These are phyloP conservation scores for Aspergillus kassunensis DNA, from an alignment of 495 filamentous ascomycete genomes.

Conservation along the genomic window DNA sequence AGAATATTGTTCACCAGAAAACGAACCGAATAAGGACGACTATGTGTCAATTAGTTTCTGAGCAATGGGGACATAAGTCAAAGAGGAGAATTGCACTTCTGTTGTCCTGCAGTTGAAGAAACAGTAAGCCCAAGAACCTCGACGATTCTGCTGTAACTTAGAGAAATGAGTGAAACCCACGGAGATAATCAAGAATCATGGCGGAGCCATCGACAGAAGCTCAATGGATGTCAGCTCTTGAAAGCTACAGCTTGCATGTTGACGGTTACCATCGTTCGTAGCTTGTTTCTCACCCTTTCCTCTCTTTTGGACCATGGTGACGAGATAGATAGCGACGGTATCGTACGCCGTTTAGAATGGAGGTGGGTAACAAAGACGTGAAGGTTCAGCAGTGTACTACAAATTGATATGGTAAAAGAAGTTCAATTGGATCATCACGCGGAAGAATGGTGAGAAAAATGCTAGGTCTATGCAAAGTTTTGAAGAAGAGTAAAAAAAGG, in stretches of 20 bases:
- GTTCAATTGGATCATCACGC: not conserved
- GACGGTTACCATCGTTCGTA: constrained; percentile 36
- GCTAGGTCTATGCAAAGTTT: not conserved
- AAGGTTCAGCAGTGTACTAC: not conserved
- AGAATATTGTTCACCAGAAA: not conserved
- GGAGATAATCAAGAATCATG: constrained; percentile 55
- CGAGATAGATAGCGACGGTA: not conserved
- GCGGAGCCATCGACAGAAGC: constrained; percentile 22
- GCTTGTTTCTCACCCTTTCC: constrained; percentile 43
- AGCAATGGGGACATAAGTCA: too few species aligned
- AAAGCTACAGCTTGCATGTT: constrained; percentile 8
- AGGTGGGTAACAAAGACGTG: not conserved
- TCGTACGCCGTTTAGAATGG: not conserved
- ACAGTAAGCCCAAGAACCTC: not conserved
- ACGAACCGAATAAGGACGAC: constrained; percentile 59
- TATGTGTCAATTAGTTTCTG: too few species aligned
- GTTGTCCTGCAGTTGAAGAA: constrained; percentile 38
- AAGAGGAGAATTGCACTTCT: constrained; percentile 49
- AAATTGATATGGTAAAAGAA: not conserved
- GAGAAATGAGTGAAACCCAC: constrained; percentile 33
- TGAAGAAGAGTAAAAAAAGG: not conserved
- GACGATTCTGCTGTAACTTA: not conserved
- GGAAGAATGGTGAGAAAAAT: not conserved
- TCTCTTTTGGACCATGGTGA: constrained; percentile 28
- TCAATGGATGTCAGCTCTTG: constrained; percentile 15